phyloP scores from a whole-genome alignment of 371 early-diverging fungal genomes.

The Mucor saturninus region DNA sequence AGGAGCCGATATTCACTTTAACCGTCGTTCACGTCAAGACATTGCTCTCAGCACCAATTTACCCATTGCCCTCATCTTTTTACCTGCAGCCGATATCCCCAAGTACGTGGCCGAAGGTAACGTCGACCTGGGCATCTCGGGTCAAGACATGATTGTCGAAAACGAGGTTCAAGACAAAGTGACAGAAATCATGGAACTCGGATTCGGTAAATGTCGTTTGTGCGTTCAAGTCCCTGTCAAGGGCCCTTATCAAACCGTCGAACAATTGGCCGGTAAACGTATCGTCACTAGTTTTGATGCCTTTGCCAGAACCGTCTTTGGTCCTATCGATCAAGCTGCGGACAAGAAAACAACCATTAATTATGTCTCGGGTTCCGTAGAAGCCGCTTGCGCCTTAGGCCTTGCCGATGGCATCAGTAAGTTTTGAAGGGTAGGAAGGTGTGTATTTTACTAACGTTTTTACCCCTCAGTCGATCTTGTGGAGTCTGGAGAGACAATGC shows the following conservation, averaged over 20 bases:
- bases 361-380: conserved; percentile 94
- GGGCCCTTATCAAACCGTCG: conserved; percentile 48
- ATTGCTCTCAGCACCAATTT: conserved; percentile 93
- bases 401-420: conserved; percentile 96
- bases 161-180: conserved; percentile 74
- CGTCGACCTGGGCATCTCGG: conserved; percentile 95
- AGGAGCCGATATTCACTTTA: conserved; percentile 95
- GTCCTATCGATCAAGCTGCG: conserved; percentile 63
- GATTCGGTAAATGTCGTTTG: conserved; percentile 92
- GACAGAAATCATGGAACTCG: conserved; percentile 77
- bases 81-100: conserved; percentile 95
- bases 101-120: conserved; percentile 94
- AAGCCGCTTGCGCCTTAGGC: conserved; percentile 96
- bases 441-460: neutral
- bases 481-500: conserved; percentile 98
- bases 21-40: conserved; percentile 93
- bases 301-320: conserved; percentile 73
- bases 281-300: conserved; percentile 93
- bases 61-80: conserved; percentile 92
- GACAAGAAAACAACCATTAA: conserved; percentile 72
- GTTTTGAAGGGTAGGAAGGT: conserved; percentile 15
- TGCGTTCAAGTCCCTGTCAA: conserved; percentile 83
- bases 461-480: conserved; percentile 31
- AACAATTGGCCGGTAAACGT: conserved; percentile 88
- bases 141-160: conserved; percentile 92